Conservation (phyloP, 2,329 filamentous ascomycete genomes). For the Seiridium cupressi region DNA sequence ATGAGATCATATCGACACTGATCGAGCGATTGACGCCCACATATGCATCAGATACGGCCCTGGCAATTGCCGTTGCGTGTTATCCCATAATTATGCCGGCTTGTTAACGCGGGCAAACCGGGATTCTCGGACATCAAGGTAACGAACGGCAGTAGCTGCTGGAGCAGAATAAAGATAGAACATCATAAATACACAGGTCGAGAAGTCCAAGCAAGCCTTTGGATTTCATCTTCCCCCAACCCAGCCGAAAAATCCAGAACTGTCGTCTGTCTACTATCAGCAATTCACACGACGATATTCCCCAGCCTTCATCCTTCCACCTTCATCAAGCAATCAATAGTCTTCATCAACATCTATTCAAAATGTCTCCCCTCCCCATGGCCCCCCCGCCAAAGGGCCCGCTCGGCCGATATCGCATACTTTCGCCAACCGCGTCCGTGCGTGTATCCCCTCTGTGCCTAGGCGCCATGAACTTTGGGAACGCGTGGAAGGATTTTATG, state of each 20-base stretch:
- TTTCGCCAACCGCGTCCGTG: conserved; percentile 64
- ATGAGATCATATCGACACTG: neutral
- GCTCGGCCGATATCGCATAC: conserved; percentile 62
- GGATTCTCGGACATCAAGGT: neutral
- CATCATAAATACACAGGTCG: too few species aligned
- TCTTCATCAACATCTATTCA: neutral
- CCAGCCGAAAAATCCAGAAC: too few species aligned
- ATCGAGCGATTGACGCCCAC: too few species aligned
- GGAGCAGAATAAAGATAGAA: too few species aligned
- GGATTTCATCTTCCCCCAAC: too few species aligned
- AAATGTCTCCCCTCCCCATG: conserved; percentile 7
- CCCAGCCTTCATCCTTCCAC: neutral
- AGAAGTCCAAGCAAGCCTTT: too few species aligned
- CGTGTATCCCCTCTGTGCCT: conserved; percentile 67
- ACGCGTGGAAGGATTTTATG: conserved; percentile 53
- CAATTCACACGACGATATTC: too few species aligned
- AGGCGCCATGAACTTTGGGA: conserved; percentile 58
- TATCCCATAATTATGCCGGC: too few species aligned
- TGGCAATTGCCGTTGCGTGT: too few species aligned
- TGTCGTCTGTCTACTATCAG: too few species aligned
- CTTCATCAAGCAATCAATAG: neutral
- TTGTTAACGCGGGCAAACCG: neutral
- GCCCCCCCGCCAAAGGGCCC: conserved; percentile 56
- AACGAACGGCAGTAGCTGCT: neutral
- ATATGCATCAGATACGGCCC: too few species aligned